Base-by-base conservation (phyloP, 2,329 filamentous ascomycete genomes). In the Aspergillus vadensis region DNA sequence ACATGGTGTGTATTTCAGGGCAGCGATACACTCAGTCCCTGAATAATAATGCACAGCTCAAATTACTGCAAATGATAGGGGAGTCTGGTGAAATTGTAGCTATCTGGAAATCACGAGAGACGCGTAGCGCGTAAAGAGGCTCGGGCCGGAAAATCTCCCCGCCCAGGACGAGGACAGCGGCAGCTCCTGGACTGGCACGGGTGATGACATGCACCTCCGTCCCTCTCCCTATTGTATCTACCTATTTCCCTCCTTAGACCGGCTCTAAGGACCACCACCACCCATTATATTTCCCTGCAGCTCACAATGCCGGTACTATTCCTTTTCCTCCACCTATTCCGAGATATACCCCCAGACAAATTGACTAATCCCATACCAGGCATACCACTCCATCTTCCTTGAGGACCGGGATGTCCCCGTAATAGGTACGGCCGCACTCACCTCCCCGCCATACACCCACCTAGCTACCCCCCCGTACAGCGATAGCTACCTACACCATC, bases 351-450 rank as follows among this genome's bases (percentile, higher is more conserved):
- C 32, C 4, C 10, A 7, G 21, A 25, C 50, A 30, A 30, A 50
- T 50, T 55, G 53, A 57, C 56, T 57, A n/a, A 61, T 30, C 10
- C 27, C 21, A 19, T 47, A 59, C 57, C 69, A 96, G 92, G 94
- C 94, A 80, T 98, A 97, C 85, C 96, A 98, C 85, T 96, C 91
- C 77, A 91, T 97, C 85, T 97, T 97, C 87, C 87, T 88, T 77
- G 81, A 94, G 86, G 86, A 92, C 85, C 83, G 89, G 66, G 86
- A 87, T 73, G 85, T 88, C 67, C 85, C 86, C 72, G 74, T 87
- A 69, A 87, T 88, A 75, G 86, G 84, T 86, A 82, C 36, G 66
- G 66, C 51, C 50, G 47, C 15, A 50, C 49, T 61, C 23, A 44
- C 54, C 51, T 50, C 43, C 56, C 49, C 39, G 48, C 12, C 39